Conservation (phyloP, 2,329 filamentous ascomycete genomes). For the Calonectria fujianensis region DNA sequence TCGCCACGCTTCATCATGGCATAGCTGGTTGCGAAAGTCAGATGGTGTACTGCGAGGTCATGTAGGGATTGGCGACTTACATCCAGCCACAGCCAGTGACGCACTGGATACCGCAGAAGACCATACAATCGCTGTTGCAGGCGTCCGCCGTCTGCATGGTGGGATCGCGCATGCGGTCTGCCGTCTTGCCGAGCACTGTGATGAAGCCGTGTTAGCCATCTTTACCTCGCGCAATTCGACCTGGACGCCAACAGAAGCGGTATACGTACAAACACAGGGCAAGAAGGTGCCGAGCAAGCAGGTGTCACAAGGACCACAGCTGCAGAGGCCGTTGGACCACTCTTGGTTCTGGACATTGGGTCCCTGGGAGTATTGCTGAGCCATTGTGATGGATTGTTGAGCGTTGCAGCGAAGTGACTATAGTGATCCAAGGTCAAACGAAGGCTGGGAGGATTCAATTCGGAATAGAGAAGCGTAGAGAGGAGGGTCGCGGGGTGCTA, state of each 20-base stretch:
- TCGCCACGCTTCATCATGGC: constrained; percentile 72
- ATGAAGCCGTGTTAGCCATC: constrained; percentile 39
- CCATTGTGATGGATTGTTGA: constrained; percentile 48
- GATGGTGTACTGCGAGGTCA: not conserved
- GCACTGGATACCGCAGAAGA: constrained; percentile 62
- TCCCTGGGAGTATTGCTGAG: constrained; percentile 52
- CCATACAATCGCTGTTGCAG: constrained; percentile 65
- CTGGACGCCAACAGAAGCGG: not conserved
- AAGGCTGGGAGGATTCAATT: constrained; percentile 19
- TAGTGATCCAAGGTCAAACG: constrained; percentile 23
- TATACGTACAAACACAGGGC: constrained; percentile 66
- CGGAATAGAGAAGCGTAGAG: not conserved
- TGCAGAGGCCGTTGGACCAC: constrained; percentile 63
- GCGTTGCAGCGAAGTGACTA: not conserved
- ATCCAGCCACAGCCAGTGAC: constrained; percentile 67
- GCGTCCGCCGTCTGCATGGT: constrained; percentile 62
- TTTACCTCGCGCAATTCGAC: constrained; percentile 1
- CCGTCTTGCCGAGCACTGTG: constrained; percentile 66
- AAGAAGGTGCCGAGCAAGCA: constrained; percentile 64
- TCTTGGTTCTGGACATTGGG: constrained; percentile 56
- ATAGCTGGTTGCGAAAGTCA: constrained; percentile 56
- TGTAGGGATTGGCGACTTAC: constrained; percentile 54
- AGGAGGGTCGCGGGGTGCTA: constrained; percentile 26
- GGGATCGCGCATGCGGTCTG: constrained; percentile 67
- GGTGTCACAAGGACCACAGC: constrained; percentile 63